These are phyloP conservation scores for Tetrastigma voinierianum DNA, from an alignment of 164 flowering plant genomes.

Conservation along the genomic window DNA sequence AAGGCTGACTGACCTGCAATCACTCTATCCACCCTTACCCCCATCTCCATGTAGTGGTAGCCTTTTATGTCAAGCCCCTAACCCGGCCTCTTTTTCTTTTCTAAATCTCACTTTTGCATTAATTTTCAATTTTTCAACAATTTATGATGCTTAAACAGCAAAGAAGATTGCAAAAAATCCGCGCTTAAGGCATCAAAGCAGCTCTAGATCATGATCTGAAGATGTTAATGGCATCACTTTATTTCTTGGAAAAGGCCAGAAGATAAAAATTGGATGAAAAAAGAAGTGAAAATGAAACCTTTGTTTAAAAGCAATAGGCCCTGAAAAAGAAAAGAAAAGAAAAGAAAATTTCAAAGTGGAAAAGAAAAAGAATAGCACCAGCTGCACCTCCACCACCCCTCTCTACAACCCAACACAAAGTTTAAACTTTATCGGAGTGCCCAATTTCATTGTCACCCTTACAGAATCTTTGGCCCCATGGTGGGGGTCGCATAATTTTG, in stretches of 20 bases:
- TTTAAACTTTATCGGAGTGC: not conserved
- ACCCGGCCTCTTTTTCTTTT: constrained; percentile 4
- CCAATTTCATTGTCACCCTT: not conserved
- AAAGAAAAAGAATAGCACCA: not conserved
- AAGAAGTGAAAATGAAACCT: constrained; percentile 9
- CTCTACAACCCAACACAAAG: not conserved
- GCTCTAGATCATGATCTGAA: constrained; percentile 4
- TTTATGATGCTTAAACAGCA: not conserved
- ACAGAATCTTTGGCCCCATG: not conserved
- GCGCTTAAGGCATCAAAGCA: not conserved
- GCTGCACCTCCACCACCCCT: not conserved
- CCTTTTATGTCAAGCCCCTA: constrained; percentile 2
- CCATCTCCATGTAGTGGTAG: constrained; percentile 1
- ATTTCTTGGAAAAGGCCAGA: not conserved
- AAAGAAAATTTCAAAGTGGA: not conserved
- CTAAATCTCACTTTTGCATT: not conserved
- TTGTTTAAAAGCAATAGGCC: constrained; percentile 11
- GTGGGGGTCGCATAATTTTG: not conserved
- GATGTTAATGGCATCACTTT: constrained; percentile 2
- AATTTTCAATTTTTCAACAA: constrained; percentile 1
- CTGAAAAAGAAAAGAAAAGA: not conserved
- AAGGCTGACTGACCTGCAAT: constrained; percentile 9
- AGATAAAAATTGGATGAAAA: not conserved
- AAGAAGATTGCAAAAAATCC: not conserved
- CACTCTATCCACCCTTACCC: not conserved